phyloP scores from a whole-genome alignment of 768 basidiomycete species.

The Suillus americanus region DNA sequence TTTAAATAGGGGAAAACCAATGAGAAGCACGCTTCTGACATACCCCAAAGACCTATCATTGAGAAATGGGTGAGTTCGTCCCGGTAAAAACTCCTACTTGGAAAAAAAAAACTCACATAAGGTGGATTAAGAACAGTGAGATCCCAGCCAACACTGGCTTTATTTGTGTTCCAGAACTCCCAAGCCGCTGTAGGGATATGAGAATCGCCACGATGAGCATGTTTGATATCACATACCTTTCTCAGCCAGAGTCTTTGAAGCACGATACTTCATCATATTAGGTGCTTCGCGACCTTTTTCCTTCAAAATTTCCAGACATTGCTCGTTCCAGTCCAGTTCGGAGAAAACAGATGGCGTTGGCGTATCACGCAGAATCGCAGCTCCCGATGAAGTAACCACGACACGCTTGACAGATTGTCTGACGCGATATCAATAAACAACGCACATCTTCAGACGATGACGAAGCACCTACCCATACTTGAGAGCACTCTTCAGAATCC shows the following conservation, averaged over 20 bases:
- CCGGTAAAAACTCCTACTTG: neutral
- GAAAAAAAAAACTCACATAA: slow-evolving; percentile 24
- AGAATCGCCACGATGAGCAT: neutral
- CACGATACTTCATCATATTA: slow-evolving; percentile 44
- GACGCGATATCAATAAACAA: neutral
- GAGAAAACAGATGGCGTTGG: slow-evolving; percentile 33
- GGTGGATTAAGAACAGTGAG: slow-evolving; percentile 41
- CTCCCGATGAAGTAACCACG: slow-evolving; percentile 65
- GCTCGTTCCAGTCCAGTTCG: slow-evolving; percentile 64
- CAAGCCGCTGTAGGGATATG: slow-evolving; percentile 41
- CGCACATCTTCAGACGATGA: too few relatives aligned
- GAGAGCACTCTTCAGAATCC: slow-evolving; percentile 57
- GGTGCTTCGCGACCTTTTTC: slow-evolving; percentile 48
- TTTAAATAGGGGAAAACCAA: neutral
- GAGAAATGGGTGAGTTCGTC: neutral
- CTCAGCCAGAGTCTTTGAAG: slow-evolving; percentile 69
- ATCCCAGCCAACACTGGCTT: slow-evolving; percentile 37
- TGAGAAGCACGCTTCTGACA: neutral
- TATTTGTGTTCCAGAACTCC: slow-evolving; percentile 40
- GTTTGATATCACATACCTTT: slow-evolving; percentile 34
- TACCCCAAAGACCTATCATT: slow-evolving; percentile 30
- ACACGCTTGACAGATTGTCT: slow-evolving; percentile 59
- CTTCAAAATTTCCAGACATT: slow-evolving; percentile 36
- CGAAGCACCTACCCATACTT: slow-evolving; percentile 46
- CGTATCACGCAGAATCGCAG: slow-evolving; percentile 38